A percentile compares a stretch with the other conserved stretches of the same genome.
Conservation (phyloP, 192 early-diverging fungal species). For the Entophlyctis luteolus region DNA sequence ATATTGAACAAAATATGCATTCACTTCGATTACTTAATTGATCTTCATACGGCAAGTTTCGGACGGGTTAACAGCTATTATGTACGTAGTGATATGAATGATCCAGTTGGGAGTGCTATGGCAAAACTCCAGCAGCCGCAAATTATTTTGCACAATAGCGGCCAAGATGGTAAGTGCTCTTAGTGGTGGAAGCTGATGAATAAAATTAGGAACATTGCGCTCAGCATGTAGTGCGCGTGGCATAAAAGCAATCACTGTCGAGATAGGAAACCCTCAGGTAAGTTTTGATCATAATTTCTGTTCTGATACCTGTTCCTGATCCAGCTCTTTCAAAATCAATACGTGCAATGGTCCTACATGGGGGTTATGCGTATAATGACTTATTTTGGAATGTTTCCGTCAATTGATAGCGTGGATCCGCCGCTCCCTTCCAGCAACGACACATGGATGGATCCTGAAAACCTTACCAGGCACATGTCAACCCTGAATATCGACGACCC, state of each 20-base stretch:
- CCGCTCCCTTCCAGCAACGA: constrained; percentile 13
- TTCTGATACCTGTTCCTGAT: not conserved
- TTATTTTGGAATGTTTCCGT: constrained; percentile 60
- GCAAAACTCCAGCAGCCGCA: constrained; percentile 84
- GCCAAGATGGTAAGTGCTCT: constrained; percentile 72
- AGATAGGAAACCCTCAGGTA: constrained; percentile 81
- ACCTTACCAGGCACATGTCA: not conserved
- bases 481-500: not conserved
- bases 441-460: constrained; percentile 20
- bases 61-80: constrained; percentile 85
- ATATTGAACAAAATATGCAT: constrained; percentile 74
- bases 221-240: constrained; percentile 71
- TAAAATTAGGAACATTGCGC: constrained; percentile 70
- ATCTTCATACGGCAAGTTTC: constrained; percentile 82
- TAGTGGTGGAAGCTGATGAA: not conserved
- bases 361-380: constrained; percentile 66
- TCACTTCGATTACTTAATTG: constrained; percentile 81
- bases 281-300: not conserved
- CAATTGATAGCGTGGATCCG: no score
- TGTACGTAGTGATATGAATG: constrained; percentile 82
- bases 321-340: constrained; percentile 70
- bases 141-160: constrained; percentile 58
- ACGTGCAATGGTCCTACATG: constrained; percentile 65
- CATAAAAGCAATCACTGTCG: constrained; percentile 84
- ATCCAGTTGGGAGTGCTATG: constrained; percentile 65